A percentile compares a stretch with the other conserved stretches of the same genome.
These are phyloP conservation scores for Lathyrus aphaca DNA, from an alignment of 306 rosid species.

Conservation along the genomic window DNA sequence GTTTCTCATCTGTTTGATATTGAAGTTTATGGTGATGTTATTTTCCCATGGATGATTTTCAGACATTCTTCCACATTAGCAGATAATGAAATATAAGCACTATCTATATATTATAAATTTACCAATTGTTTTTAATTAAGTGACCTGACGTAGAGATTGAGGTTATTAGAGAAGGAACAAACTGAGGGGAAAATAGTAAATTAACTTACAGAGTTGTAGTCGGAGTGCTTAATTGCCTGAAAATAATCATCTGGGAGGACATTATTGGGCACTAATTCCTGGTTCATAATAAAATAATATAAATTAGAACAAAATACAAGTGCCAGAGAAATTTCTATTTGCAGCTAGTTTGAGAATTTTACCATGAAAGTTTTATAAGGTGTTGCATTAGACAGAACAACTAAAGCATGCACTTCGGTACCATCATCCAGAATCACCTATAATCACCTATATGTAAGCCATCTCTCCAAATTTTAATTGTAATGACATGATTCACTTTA, in stretches of 20 bases:
- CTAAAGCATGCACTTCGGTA: slow-evolving; percentile 69
- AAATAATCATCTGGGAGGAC: slow-evolving; percentile 72
- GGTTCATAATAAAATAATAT: slow-evolving; percentile 40
- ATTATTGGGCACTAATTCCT: slow-evolving; percentile 73
- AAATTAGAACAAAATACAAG: slow-evolving; percentile 37
- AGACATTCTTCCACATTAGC: slow-evolving; percentile 21
- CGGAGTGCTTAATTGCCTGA: slow-evolving; percentile 67
- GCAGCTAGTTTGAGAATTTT: slow-evolving; percentile 34
- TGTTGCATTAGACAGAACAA: slow-evolving; percentile 88
- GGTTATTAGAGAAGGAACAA: slow-evolving; percentile 2
- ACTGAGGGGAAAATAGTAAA: slow-evolving; percentile 7
- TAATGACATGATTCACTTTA: slow-evolving; percentile 33
- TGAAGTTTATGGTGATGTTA: slow-evolving; percentile 19
- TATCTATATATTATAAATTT: slow-evolving; percentile 4
- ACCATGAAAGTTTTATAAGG: slow-evolving; percentile 91
- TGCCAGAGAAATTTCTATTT: slow-evolving; percentile 8
- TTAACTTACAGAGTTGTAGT: slow-evolving; percentile 85
- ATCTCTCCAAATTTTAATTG: slow-evolving; percentile 35
- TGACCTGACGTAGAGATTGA: slow-evolving; percentile 13
- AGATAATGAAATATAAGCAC: slow-evolving; percentile 12
- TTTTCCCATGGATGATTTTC: slow-evolving; percentile 29
- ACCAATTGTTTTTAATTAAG: not conserved
- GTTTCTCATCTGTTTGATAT: slow-evolving; percentile 15
- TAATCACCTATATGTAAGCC: slow-evolving; percentile 57
- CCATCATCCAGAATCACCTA: slow-evolving; percentile 85